Percentiles rank a stretch among this genome's conserved stretches.
Evolutionary conservation across 2,329 filamentous ascomycete genomes (phyloP).

Genomic region (Coniochaeta ligniaria): DNA sequence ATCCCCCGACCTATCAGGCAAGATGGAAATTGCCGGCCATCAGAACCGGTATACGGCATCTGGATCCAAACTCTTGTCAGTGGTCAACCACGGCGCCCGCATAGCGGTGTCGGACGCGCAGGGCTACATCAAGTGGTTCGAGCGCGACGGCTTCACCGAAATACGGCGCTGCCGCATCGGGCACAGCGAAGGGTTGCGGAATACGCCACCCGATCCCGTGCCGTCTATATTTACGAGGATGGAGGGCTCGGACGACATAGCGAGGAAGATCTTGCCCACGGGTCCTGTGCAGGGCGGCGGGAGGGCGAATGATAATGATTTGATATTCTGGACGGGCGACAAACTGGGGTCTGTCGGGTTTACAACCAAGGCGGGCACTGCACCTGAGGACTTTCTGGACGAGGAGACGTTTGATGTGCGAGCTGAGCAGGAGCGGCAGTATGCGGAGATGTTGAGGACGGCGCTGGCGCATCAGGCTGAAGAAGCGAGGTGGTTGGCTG

Average conservation of each 20-base stretch:
- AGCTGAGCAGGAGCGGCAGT: constrained; percentile 43
- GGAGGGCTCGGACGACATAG: constrained; percentile 59
- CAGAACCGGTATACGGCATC: constrained; percentile 82
- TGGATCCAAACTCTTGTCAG: constrained; percentile 72
- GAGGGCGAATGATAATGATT: constrained; percentile 51
- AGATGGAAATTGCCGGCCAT: constrained; percentile 42
- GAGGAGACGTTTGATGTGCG: constrained; percentile 31
- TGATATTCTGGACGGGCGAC: constrained; percentile 85
- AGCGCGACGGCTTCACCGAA: constrained; percentile 68
- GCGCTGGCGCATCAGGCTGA: constrained; percentile 73
- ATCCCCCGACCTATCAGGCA: constrained; percentile 15
- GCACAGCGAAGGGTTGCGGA: constrained; percentile 29
- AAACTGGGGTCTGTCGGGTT: constrained; percentile 68
- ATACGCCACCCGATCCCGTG: constrained; percentile 28
- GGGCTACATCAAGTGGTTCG: constrained; percentile 83
- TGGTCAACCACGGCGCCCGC: constrained; percentile 72
- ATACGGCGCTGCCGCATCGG: constrained; percentile 48
- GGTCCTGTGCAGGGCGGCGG: constrained; percentile 17
- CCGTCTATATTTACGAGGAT: constrained; percentile 44
- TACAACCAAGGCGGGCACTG: constrained; percentile 42
- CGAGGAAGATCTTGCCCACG: constrained; percentile 69
- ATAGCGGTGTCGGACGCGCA: constrained; percentile 80
- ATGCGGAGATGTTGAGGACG: constrained; percentile 55
- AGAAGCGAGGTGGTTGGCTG: constrained; percentile 55
- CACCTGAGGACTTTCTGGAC: constrained; percentile 42